Evolutionary conservation across 2,329 filamentous ascomycete species (phyloP), one percentile per base, ranked within the genome.

Genomic region (Trichophyton simii): DNA sequence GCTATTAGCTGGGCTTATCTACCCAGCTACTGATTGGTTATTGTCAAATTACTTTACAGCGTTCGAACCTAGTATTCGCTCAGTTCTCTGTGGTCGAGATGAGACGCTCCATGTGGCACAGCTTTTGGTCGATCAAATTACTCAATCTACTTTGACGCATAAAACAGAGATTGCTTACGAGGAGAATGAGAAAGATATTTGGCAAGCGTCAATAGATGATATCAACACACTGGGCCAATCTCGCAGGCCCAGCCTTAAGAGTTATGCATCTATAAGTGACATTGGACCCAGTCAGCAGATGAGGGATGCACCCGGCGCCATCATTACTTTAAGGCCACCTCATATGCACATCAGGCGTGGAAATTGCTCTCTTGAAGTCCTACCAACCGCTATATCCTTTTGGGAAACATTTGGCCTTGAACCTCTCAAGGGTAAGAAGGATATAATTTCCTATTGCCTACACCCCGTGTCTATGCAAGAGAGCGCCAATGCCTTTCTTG

Each of bases 341-440:
- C 78, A 82, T 66, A 67, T 86, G 36, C 77, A 79, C 42, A 72
- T 85, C 11, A 79, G 78, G 59, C 79, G 83, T 36, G 78, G 77
- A 7, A 79, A 81, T 44, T 75, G 76, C 42, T 75, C 72, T 6
- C 77, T 83, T 69, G 82, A 84, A 64, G 72, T 83, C 58, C 73
- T 84, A 13, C 79, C 82, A 2, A 75, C 82, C 7, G 79, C 82
- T 3, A 68, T 84, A 57, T 72, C 76, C 1, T 86, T 85, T 66
- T 86, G 83, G 83, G 82, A 85, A 64, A 77, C 80, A 1, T 77
- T 86, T 46, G 81, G 80, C 18, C 72, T 86, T 8, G 78, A 79
- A 46, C 83, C 83, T 38, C 76, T 77, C 44, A 78, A 77, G 67
- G 79, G 81, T 1, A 63, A 76, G 0, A 86, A 86, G 67, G 77